Evolutionary conservation across 2,329 filamentous ascomycete genomes (phyloP).

Genomic region (Pseudogymnoascus sp.): DNA sequence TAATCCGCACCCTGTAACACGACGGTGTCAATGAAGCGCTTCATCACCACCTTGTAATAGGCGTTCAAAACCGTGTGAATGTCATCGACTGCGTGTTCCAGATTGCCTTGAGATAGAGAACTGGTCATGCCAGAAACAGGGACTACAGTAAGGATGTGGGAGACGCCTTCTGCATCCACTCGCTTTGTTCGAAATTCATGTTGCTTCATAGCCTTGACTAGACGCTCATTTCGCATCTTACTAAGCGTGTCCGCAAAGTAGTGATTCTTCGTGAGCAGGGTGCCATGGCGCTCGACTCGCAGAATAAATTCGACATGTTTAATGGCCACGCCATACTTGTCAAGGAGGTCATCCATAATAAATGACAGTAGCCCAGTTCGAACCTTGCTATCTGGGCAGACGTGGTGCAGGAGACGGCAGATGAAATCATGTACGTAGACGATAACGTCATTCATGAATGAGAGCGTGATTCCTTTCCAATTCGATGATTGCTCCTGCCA

Average conservation of each 20-base stretch:
- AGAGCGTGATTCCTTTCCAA: constrained; percentile 40
- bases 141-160: neutral
- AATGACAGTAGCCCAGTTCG: constrained; percentile 33
- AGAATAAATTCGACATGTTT: constrained; percentile 44
- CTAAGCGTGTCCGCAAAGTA: constrained; percentile 38
- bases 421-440: constrained; percentile 42
- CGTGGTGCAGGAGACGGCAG: constrained; percentile 8
- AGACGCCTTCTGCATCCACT: neutral
- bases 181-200: neutral
- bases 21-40: constrained; percentile 56
- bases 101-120: constrained; percentile 23
- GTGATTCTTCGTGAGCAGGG: constrained; percentile 43
- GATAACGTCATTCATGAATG: constrained; percentile 45
- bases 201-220: neutral
- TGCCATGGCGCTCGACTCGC: constrained; percentile 39
- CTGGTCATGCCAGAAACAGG: neutral
- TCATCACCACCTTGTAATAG: constrained; percentile 54
- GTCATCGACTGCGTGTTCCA: constrained; percentile 36
- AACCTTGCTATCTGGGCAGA: constrained; percentile 30
- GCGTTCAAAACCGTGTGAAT: constrained; percentile 52
- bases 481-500: constrained; percentile 43
- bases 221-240: neutral
- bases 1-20: constrained; percentile 50
- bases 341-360: constrained; percentile 27
- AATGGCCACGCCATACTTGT: constrained; percentile 40